A percentile compares a stretch with the other conserved stretches of the same genome.
These are phyloP conservation scores for Sarocladium kiliense DNA, from an alignment of 2,329 filamentous ascomycete genomes.

Conservation along the genomic window DNA sequence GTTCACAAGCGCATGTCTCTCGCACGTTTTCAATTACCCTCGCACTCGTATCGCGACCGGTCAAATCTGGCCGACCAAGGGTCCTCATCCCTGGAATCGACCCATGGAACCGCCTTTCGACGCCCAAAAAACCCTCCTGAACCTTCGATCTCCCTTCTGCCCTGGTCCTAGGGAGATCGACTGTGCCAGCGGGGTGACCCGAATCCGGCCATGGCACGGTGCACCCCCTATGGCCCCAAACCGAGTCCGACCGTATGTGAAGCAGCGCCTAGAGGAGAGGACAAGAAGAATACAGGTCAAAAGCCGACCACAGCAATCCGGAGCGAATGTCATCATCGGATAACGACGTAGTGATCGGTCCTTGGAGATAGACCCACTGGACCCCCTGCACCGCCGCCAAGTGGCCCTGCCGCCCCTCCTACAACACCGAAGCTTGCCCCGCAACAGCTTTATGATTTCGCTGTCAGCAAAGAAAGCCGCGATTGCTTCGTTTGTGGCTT, in stretches of 20 bases:
- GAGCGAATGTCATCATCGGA: slow-evolving; percentile 4
- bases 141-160: neutral
- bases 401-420: slow-evolving; percentile 2
- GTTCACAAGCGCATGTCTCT: too few species aligned
- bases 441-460: neutral
- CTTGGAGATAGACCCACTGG: neutral
- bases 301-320: neutral
- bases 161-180: neutral
- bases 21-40: too few species aligned
- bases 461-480: neutral
- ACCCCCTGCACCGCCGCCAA: slow-evolving; percentile 1
- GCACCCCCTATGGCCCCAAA: too few species aligned
- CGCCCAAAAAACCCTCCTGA: too few species aligned
- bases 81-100: neutral
- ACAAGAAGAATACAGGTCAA: neutral
- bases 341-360: slow-evolving; percentile 1
- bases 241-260: neutral
- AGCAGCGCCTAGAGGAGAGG: neutral
- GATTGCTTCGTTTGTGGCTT: slow-evolving; percentile 9
- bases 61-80: neutral
- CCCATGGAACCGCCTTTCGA: too few species aligned
- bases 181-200: neutral
- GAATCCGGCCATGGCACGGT: slow-evolving; percentile 1
- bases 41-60: slow-evolving; percentile 7
- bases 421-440: neutral